Evolutionary conservation across 768 basidiomycete species (phyloP).

Genomic region (Rhodosporidiobolus odoratus): DNA sequence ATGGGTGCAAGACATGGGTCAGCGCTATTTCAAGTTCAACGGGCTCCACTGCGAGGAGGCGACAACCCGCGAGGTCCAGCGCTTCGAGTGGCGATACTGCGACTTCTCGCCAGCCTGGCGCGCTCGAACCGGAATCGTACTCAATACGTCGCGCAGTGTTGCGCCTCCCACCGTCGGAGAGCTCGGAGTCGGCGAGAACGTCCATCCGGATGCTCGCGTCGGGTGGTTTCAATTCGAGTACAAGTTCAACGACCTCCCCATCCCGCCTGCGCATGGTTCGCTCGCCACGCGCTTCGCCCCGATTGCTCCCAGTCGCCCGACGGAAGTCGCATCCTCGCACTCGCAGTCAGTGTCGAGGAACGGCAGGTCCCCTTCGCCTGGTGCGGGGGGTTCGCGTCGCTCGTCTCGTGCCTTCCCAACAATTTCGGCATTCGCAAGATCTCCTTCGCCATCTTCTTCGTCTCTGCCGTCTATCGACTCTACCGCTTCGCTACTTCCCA

Average conservation of each 20-base stretch:
- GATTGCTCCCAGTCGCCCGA: neutral
- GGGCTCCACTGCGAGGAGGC: too few relatives aligned
- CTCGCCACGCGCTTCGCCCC: too few relatives aligned
- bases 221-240: conserved; percentile 6
- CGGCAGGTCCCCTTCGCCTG: too few relatives aligned
- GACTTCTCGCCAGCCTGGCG: neutral
- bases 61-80: neutral
- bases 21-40: neutral
- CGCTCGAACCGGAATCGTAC: neutral
- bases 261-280: neutral
- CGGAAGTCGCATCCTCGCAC: neutral
- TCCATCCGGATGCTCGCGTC: neutral
- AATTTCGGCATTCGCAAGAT: too few relatives aligned
- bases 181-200: neutral
- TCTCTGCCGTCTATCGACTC: neutral
- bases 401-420: too few relatives aligned
- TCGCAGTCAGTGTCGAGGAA: neutral
- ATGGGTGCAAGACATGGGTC: neutral
- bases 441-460: neutral
- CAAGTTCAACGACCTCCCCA: too few relatives aligned
- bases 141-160: too few relatives aligned
- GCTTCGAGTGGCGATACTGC: neutral
- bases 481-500: neutral
- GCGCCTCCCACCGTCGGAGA: neutral
- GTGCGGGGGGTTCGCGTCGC: too few relatives aligned